Conservation (phyloP, 2,329 filamentous ascomycete genomes). For the Exophiala lecanii-corni region DNA sequence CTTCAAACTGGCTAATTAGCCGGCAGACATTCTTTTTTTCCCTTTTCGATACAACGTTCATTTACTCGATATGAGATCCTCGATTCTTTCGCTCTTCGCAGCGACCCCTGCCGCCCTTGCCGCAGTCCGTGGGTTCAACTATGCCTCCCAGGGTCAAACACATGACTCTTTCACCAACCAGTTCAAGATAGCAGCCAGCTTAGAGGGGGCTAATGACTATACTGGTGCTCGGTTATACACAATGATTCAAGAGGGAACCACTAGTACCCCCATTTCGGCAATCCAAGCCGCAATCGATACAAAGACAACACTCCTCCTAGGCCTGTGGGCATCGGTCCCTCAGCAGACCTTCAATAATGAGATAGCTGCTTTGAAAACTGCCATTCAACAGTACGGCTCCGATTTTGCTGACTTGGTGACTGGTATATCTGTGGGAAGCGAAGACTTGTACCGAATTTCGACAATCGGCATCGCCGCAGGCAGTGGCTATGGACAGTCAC, state of each 20-base stretch:
- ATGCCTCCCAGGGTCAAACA: slow-evolving; percentile 26
- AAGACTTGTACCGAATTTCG: slow-evolving; percentile 72
- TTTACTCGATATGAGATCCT: slow-evolving; percentile 34
- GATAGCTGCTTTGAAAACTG: slow-evolving; percentile 60
- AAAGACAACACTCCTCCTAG: slow-evolving; percentile 68
- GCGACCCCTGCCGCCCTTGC: slow-evolving; percentile 27
- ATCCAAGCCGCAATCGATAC: slow-evolving; percentile 74
- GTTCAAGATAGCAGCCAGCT: slow-evolving; percentile 35
- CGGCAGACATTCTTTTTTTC: neutral
- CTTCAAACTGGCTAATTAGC: too few species aligned
- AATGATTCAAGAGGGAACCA: slow-evolving; percentile 55
- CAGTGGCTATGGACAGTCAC: slow-evolving; percentile 58
- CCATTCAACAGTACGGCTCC: slow-evolving; percentile 60
- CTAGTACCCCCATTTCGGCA: slow-evolving; percentile 58
- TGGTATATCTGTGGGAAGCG: slow-evolving; percentile 73
- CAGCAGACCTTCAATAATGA: slow-evolving; percentile 61
- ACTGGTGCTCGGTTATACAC: slow-evolving; percentile 47
- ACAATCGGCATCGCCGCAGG: slow-evolving; percentile 57
- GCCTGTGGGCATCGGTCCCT: slow-evolving; percentile 65
- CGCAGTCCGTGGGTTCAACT: slow-evolving; percentile 29
- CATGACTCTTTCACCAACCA: slow-evolving; percentile 30
- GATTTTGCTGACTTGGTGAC: slow-evolving; percentile 61
- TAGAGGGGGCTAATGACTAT: slow-evolving; percentile 32
- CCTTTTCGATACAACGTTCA: too few species aligned
- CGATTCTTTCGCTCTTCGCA: slow-evolving; percentile 30